Percentiles rank a stretch among this genome's conserved stretches.
phyloP scores from a whole-genome alignment of 192 early-diverging fungal genomes.

The Dimargaris xerosporica region DNA sequence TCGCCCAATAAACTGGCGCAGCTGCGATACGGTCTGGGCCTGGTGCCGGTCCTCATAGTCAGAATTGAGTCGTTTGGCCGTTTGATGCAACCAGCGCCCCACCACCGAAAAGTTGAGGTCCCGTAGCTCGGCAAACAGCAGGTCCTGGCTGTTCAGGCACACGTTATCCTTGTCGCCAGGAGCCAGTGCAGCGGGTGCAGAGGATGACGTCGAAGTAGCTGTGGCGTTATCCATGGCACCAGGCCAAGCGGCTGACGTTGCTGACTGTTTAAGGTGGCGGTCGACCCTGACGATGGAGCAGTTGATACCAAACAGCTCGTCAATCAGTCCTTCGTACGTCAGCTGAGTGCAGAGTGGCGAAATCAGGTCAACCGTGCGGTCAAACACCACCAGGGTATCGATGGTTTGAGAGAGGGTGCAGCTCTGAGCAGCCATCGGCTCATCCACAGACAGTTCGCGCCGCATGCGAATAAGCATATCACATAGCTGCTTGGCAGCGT shows the following conservation, averaged over 20 bases:
- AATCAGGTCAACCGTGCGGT: conserved; percentile 75
- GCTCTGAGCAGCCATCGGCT: conserved; percentile 28
- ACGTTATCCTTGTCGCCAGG: conserved; percentile 54
- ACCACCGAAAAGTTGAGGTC: conserved; percentile 88
- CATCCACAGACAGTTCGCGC: conserved; percentile 47
- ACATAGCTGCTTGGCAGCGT: conserved; percentile 56
- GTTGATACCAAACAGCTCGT: conserved; percentile 78
- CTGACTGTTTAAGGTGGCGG: conserved; percentile 33
- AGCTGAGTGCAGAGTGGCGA: conserved; percentile 90
- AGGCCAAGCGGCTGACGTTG: conserved; percentile 1
- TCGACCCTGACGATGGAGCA: conserved; percentile 65
- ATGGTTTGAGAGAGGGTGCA: conserved; percentile 41
- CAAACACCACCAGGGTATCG: conserved; percentile 79
- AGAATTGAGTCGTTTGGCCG: conserved; percentile 70
- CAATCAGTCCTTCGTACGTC: conserved; percentile 93
- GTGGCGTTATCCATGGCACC: not conserved
- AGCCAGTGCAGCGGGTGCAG: conserved; percentile 15
- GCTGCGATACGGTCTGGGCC: conserved; percentile 78
- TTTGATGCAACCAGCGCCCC: conserved; percentile 60
- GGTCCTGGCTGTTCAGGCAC: conserved; percentile 63
- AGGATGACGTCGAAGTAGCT: conserved; percentile 13
- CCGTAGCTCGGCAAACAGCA: conserved; percentile 63
- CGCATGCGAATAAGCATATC: conserved; percentile 77
- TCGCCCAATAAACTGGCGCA: conserved; percentile 84
- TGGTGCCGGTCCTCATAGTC: conserved; percentile 81